phyloP scores from a whole-genome alignment of 2,329 filamentous ascomycete species.

The Penicillium sp. region DNA sequence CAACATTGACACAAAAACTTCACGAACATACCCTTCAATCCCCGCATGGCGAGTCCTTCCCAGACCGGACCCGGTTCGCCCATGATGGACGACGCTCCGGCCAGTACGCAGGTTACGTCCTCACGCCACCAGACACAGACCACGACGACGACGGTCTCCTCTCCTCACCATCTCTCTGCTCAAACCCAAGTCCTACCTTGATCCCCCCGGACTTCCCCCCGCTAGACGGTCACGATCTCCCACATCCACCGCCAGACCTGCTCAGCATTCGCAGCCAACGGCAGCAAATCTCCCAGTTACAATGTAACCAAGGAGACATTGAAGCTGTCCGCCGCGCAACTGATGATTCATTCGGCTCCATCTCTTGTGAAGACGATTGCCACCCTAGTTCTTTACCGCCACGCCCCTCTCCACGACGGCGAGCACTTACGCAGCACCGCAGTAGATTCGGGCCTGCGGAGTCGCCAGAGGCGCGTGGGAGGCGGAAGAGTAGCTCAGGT shows the following conservation, averaged over 20 bases:
- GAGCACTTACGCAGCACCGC: slow-evolving; percentile 29
- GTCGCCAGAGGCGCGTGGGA: slow-evolving; percentile 5
- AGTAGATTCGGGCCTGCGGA: slow-evolving; percentile 29
- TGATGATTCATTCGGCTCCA: slow-evolving; percentile 23
- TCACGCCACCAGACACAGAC: slow-evolving; percentile 41
- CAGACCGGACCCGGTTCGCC: slow-evolving; percentile 7
- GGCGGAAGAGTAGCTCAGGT: slow-evolving; percentile 32
- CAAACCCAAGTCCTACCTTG: slow-evolving; percentile 32
- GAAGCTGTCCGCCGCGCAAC: slow-evolving; percentile 39
- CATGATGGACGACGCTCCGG: slow-evolving; percentile 22
- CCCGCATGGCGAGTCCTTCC: slow-evolving; percentile 13
- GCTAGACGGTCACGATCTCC: slow-evolving; percentile 9
- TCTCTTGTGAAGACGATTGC: slow-evolving; percentile 30
- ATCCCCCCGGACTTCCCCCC: slow-evolving; percentile 26
- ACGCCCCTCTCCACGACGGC: slow-evolving; percentile 32
- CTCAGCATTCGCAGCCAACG: slow-evolving; percentile 36
- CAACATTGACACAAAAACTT: slow-evolving; percentile 41
- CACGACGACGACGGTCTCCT: slow-evolving; percentile 40
- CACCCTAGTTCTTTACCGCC: slow-evolving; percentile 41
- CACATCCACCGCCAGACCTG: slow-evolving; percentile 11
- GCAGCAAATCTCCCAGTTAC: slow-evolving; percentile 42
- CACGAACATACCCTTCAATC: slow-evolving; percentile 41
- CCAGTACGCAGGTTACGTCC: slow-evolving; percentile 29
- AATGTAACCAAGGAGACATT: slow-evolving; percentile 37
- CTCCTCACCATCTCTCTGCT: slow-evolving; percentile 59